Conservation (phyloP, 495 filamentous ascomycete genomes). For the Monascus purpureus region DNA sequence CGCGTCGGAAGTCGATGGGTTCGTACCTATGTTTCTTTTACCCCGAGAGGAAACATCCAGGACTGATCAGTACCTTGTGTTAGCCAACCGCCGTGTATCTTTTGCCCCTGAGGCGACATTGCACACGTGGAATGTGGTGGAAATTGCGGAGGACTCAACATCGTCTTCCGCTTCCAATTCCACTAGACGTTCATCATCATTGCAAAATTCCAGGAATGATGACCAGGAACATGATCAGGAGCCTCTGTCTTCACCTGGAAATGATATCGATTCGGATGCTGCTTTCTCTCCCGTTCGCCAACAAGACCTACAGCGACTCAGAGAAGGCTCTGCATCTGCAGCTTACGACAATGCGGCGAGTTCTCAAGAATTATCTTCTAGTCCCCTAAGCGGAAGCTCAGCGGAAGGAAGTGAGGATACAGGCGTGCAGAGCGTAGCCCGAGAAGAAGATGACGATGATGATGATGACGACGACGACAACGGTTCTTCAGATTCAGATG, state of each 20-base stretch:
- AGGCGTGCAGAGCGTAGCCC: conserved; percentile 27
- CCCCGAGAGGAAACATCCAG: too few species aligned
- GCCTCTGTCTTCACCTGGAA: conserved; percentile 51
- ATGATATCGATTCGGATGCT: conserved; percentile 42
- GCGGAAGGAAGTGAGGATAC: conserved; percentile 42
- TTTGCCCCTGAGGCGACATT: conserved; percentile 96
- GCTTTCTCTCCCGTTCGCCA: conserved; percentile 56
- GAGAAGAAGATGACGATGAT: conserved; percentile 41
- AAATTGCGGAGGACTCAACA: conserved; percentile 75
- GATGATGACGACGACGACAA: conserved; percentile 37
- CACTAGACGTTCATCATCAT: conserved; percentile 54
- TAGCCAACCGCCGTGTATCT: conserved; percentile 85
- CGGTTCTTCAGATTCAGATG: conserved; percentile 28
- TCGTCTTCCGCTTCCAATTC: conserved; percentile 66
- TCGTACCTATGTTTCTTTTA: conserved; percentile 2
- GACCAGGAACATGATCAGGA: conserved; percentile 38
- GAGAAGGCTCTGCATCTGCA: conserved; percentile 8
- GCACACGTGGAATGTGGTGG: conserved; percentile 94
- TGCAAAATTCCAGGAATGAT: conserved; percentile 32
- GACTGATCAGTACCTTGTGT: too few species aligned
- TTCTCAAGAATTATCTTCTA: conserved; percentile 54
- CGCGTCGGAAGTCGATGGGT: conserved; percentile 78
- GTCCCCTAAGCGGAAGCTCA: conserved; percentile 60
- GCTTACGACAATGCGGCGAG: conserved; percentile 7
- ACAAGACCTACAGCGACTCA: conserved; percentile 46